Conservation (phyloP, 805 yeast species). For the Lipomyces mesembrius region DNA sequence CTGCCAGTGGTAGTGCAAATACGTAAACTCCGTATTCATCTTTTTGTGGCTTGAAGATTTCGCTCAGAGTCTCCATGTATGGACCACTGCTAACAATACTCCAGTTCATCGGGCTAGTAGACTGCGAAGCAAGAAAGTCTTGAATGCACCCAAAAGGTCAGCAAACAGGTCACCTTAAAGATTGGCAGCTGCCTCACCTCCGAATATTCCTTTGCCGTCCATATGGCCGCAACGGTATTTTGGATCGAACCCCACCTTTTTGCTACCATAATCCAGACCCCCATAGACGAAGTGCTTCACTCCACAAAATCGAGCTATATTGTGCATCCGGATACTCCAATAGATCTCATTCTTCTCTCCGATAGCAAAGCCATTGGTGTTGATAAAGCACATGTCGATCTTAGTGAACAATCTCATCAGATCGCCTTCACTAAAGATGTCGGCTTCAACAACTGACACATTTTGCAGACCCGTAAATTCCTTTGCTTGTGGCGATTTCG, state of each 20-base stretch:
- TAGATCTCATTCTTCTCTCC: slow-evolving; percentile 4
- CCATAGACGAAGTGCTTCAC: slow-evolving; percentile 1
- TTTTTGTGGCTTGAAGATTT: not conserved
- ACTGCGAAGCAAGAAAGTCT: slow-evolving; percentile 2
- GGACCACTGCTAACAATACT: slow-evolving; percentile 1
- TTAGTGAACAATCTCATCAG: slow-evolving; percentile 1
- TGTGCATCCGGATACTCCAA: slow-evolving; percentile 3
- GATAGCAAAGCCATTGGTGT: not conserved
- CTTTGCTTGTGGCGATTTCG: not conserved
- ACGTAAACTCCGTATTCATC: not conserved
- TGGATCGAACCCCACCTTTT: slow-evolving; percentile 2
- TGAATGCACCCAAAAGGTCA: not conserved
- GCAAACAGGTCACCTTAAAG: not conserved
- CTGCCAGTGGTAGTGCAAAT: not conserved
- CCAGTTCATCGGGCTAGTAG: slow-evolving; percentile 2
- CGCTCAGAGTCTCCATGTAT: not conserved
- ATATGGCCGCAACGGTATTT: slow-evolving; percentile 1
- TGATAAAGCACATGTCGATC: not conserved
- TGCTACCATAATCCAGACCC: not conserved
- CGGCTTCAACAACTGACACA: slow-evolving; percentile 2
- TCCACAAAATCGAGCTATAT: not conserved
- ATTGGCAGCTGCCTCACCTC: not conserved
- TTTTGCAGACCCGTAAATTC: not conserved
- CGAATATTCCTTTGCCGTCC: not conserved
- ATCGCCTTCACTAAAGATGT: not conserved